A percentile compares a stretch with the other conserved stretches of the same genome.
Evolutionary conservation across 768 basidiomycete species (phyloP).

Genomic region (Floccularia luteovirens): DNA sequence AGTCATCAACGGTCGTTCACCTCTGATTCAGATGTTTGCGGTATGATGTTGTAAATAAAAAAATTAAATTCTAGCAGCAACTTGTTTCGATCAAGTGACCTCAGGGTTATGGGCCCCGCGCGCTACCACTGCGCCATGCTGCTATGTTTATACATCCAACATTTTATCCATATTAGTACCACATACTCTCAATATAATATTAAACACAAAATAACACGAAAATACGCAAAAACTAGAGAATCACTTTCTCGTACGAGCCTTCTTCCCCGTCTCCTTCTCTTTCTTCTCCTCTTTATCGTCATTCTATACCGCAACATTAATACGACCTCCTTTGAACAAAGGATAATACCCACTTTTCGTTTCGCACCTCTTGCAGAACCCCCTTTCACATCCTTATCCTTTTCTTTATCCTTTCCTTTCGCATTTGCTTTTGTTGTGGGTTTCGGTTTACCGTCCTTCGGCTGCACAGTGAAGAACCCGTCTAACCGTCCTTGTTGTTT

Average conservation of each 20-base stretch:
- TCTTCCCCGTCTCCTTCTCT: slow-evolving; percentile 28
- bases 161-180: no score
- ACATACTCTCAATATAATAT: no score
- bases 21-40: no score
- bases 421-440: slow-evolving; percentile 18
- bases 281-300: slow-evolving; percentile 31
- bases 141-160: slow-evolving; percentile 13
- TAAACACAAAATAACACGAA: slow-evolving; percentile 1
- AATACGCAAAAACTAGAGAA: neutral
- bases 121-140: slow-evolving; percentile 42
- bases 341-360: slow-evolving; percentile 6
- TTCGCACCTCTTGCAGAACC: slow-evolving; percentile 15
- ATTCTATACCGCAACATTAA: slow-evolving; percentile 3
- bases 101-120: slow-evolving; percentile 44
- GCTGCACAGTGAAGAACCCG: slow-evolving; percentile 83
- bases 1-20: no score
- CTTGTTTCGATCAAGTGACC: slow-evolving; percentile 46
- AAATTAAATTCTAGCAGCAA: slow-evolving; percentile 32
- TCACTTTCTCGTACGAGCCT: slow-evolving; percentile 33
- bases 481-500: slow-evolving; percentile 98
- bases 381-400: slow-evolving; percentile 14
- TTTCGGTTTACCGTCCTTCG: slow-evolving; percentile 37
- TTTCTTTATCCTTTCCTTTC: slow-evolving; percentile 32
- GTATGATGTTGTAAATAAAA: no score
- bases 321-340: neutral